These are phyloP conservation scores for Pochonia chlamydosporia DNA, from an alignment of 2,329 filamentous ascomycete species.

Conservation along the genomic window DNA sequence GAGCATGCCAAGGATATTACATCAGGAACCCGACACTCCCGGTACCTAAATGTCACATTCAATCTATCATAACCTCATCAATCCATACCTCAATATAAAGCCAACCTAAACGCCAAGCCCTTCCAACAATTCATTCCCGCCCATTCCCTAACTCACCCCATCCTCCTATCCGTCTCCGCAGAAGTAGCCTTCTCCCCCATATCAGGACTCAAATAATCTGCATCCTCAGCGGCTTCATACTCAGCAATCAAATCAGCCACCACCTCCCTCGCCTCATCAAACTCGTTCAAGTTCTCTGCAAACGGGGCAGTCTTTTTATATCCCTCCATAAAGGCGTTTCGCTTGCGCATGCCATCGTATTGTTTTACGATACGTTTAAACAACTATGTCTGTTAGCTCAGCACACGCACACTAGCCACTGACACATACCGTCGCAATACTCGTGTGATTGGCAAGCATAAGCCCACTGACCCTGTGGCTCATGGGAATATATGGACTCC, in stretches of 20 bases:
- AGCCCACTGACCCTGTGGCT: conserved; percentile 91
- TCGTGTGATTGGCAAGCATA: conserved; percentile 98
- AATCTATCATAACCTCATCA: not conserved
- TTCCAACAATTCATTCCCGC: not conserved
- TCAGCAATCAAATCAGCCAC: conserved; percentile 87
- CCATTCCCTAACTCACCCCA: conserved; percentile 25
- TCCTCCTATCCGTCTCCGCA: conserved; percentile 47
- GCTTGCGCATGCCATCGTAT: conserved; percentile 90
- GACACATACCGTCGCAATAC: conserved; percentile 72
- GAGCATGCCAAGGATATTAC: not conserved
- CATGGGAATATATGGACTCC: conserved; percentile 92
- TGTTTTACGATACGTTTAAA: conserved; percentile 92
- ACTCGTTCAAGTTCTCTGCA: conserved; percentile 84
- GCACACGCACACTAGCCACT: not conserved
- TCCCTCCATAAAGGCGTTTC: conserved; percentile 91
- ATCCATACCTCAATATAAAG: not conserved
- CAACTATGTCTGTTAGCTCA: conserved; percentile 40
- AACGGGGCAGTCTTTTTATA: conserved; percentile 97
- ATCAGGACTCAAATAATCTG: conserved; percentile 81
- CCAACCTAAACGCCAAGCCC: not conserved
- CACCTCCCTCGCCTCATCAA: conserved; percentile 89
- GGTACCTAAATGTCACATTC: not conserved
- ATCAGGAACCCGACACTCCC: not conserved
- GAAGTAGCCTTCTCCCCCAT: conserved; percentile 46
- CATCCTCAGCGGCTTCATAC: conserved; percentile 91